Conservation (phyloP, 345 rosid genomes). For the Pugionium cornutum region DNA sequence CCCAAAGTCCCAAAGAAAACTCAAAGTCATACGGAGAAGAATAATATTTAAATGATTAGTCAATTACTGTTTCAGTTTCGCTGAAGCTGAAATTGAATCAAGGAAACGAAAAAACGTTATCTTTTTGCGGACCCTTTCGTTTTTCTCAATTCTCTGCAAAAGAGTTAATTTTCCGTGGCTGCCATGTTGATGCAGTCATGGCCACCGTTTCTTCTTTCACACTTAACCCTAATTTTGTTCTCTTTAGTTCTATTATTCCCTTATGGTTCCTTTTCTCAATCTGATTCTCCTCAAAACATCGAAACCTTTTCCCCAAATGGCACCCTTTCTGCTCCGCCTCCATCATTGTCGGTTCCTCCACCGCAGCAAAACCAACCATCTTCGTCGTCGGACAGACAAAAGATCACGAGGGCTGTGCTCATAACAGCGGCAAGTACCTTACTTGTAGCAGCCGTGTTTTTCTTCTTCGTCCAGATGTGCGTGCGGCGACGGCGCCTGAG, state of each 20-base stretch:
- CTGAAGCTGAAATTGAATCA: constrained; percentile 8
- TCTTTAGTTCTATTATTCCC: constrained; percentile 26
- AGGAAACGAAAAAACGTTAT: constrained; percentile 23
- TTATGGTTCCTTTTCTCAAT: constrained; percentile 42
- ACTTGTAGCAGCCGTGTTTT: constrained; percentile 49
- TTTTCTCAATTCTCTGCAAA: constrained; percentile 11
- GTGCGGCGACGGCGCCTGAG: constrained; percentile 43
- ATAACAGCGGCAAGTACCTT: constrained; percentile 67
- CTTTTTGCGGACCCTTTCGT: not conserved
- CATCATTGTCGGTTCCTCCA: constrained; percentile 11
- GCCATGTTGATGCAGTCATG: constrained; percentile 48
- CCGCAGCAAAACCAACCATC: constrained; percentile 24
- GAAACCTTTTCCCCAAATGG: constrained; percentile 56
- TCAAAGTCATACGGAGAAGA: not conserved
- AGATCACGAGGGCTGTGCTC: constrained; percentile 57
- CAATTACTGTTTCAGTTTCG: not conserved
- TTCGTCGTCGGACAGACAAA: constrained; percentile 20
- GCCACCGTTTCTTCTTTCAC: constrained; percentile 26
- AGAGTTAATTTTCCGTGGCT: constrained; percentile 44
- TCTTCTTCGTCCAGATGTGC: constrained; percentile 50
- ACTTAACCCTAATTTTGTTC: constrained; percentile 21
- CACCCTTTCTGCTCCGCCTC: constrained; percentile 33
- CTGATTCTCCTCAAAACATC: constrained; percentile 55
- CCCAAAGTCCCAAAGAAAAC: constrained; percentile 14
- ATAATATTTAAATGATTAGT: not conserved